These are phyloP conservation scores for Pittosporum tobira DNA, from an alignment of 129 eudicot genomes.

Conservation along the genomic window DNA sequence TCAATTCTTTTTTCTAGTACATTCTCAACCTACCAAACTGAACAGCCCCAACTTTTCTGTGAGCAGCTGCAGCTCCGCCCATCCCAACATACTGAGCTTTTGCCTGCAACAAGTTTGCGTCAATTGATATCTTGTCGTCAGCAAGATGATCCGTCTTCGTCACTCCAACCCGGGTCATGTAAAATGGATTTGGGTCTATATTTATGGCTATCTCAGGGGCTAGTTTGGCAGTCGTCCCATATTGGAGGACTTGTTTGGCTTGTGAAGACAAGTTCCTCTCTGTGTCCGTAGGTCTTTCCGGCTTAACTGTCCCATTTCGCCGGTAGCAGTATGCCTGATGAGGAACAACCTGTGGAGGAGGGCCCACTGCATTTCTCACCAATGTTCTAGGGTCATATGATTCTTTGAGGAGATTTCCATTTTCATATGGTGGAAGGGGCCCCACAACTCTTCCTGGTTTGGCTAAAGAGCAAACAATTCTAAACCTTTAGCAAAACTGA, in stretches of 20 bases:
- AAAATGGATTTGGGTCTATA: constrained; percentile 44
- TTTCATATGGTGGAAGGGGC: constrained; percentile 40
- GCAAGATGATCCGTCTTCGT: constrained; percentile 17
- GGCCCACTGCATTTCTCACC: constrained; percentile 30
- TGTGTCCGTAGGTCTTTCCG: constrained; percentile 16
- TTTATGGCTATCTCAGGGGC: constrained; percentile 47
- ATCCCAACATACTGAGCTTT: constrained; percentile 30
- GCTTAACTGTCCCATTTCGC: constrained; percentile 28
- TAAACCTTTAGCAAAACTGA: neutral
- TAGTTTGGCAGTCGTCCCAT: constrained; percentile 26
- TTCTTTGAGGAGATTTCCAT: constrained; percentile 34
- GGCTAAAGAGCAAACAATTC: constrained; percentile 20
- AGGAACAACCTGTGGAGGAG: constrained; percentile 27
- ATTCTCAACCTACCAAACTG: constrained; percentile 40
- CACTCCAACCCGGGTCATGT: constrained; percentile 33
- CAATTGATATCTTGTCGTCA: constrained; percentile 28
- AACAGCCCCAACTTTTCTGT: constrained; percentile 43
- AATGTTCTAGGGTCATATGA: constrained; percentile 39
- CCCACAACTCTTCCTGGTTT: constrained; percentile 61
- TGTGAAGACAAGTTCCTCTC: constrained; percentile 25
- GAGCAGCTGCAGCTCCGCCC: constrained; percentile 24
- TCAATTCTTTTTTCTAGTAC: constrained; percentile 14
- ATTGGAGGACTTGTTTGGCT: constrained; percentile 27
- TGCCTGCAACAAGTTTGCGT: constrained; percentile 38
- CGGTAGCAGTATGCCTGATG: constrained; percentile 35